Percentiles rank a stretch among this genome's conserved stretches.
These are phyloP conservation scores for Pyrenophora teres DNA, from an alignment of 2,329 filamentous ascomycete species.

Conservation along the genomic window DNA sequence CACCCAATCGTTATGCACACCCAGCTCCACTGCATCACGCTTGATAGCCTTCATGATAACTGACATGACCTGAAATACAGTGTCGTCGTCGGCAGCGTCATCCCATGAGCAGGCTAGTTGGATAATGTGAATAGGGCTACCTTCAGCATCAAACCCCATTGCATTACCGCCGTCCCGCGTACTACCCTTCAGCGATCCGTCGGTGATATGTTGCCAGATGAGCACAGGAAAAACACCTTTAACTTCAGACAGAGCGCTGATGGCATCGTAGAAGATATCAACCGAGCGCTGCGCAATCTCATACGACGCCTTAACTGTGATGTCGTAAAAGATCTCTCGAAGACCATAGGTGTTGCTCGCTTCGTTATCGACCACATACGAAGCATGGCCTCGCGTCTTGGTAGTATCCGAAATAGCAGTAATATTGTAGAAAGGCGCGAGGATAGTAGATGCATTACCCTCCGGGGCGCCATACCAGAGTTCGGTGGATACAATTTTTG, in stretches of 20 bases:
- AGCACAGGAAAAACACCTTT: slow-evolving; percentile 15
- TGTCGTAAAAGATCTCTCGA: slow-evolving; percentile 18
- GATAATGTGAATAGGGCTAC: slow-evolving; percentile 25
- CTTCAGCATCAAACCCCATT: slow-evolving; percentile 20
- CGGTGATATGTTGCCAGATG: slow-evolving; percentile 23
- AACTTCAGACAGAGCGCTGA: slow-evolving; percentile 5
- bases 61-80: slow-evolving; percentile 16
- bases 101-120: slow-evolving; percentile 25
- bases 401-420: no score
- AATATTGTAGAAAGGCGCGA: no score
- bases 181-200: slow-evolving; percentile 24
- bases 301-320: slow-evolving; percentile 14
- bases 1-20: slow-evolving; percentile 25
- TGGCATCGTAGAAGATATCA: slow-evolving; percentile 13
- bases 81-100: slow-evolving; percentile 20
- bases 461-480: no score
- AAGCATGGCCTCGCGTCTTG: no score
- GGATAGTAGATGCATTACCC: no score
- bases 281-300: slow-evolving; percentile 17
- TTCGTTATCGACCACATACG: no score
- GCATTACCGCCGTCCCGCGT: slow-evolving; percentile 25
- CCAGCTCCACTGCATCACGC: slow-evolving; percentile 6
- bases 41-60: slow-evolving; percentile 15
- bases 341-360: slow-evolving; percentile 2
- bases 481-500: no score